These are phyloP conservation scores for Fusarium musae DNA, from an alignment of 2,329 filamentous ascomycete genomes.

Conservation along the genomic window DNA sequence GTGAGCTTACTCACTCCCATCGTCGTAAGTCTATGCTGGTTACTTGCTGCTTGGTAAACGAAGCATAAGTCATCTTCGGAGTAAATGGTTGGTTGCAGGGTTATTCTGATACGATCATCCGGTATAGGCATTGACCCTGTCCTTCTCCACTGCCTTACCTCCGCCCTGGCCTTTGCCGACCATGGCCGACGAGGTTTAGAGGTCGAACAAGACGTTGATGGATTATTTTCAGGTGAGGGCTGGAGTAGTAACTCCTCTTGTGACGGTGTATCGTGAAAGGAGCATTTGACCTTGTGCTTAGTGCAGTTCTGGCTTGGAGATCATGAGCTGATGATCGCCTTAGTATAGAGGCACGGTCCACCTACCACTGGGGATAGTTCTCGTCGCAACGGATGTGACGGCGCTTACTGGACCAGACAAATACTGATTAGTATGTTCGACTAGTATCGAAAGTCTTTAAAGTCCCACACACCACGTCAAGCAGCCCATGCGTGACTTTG, in stretches of 20 bases:
- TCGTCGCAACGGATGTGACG: conserved; percentile 29
- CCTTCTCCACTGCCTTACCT: conserved; percentile 31
- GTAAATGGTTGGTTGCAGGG: conserved; percentile 22
- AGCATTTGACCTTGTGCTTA: conserved; percentile 30
- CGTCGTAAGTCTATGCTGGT: conserved; percentile 17
- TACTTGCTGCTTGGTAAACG: conserved; percentile 25
- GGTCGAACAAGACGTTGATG: neutral
- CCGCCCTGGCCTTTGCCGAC: conserved; percentile 30
- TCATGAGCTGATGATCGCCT: neutral
- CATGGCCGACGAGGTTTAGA: conserved; percentile 13
- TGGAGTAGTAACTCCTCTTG: conserved; percentile 6
- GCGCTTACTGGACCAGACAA: conserved; percentile 20
- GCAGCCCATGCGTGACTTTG: conserved; percentile 28
- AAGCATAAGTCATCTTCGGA: conserved; percentile 30
- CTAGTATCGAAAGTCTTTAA: neutral
- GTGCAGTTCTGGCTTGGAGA: conserved; percentile 23
- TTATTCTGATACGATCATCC: conserved; percentile 13
- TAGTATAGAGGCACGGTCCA: neutral
- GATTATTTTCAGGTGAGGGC: neutral
- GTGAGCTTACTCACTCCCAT: conserved; percentile 25
- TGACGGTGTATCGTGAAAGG: conserved; percentile 17
- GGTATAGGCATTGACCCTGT: conserved; percentile 28
- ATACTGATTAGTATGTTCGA: conserved; percentile 6
- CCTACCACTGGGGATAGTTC: conserved; percentile 27
- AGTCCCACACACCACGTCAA: conserved; percentile 27